phyloP scores from a whole-genome alignment of 345 rosid genomes.

The Laguncularia racemosa region DNA sequence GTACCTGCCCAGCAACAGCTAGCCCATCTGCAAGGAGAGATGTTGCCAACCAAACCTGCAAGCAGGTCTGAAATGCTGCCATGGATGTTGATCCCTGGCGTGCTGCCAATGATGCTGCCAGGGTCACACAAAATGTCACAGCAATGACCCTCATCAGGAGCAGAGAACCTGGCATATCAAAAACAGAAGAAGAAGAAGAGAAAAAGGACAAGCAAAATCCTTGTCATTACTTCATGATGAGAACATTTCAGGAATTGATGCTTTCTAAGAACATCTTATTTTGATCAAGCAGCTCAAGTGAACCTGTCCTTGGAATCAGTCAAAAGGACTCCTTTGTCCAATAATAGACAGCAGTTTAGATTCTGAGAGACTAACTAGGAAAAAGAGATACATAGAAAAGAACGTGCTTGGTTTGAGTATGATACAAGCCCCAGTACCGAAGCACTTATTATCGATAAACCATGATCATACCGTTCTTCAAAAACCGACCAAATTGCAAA shows the following conservation, averaged over 20 bases:
- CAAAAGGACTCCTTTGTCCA: too few relatives aligned
- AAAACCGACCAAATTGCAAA: slow-evolving; percentile 28
- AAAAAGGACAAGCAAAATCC: background rate
- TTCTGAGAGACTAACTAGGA: too few relatives aligned
- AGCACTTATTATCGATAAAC: background rate
- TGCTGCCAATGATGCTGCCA: slow-evolving; percentile 89
- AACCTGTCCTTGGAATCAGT: too few relatives aligned
- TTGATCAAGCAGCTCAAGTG: too few relatives aligned
- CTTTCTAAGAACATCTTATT: too few relatives aligned
- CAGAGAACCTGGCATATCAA: slow-evolving; percentile 44
- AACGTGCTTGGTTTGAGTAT: too few relatives aligned
- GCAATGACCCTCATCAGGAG: slow-evolving; percentile 70
- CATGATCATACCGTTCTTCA: slow-evolving; percentile 31
- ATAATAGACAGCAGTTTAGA: too few relatives aligned
- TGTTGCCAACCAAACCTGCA: slow-evolving; percentile 89
- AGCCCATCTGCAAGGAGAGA: slow-evolving; percentile 89
- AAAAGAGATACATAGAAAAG: too few relatives aligned
- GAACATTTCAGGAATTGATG: too few relatives aligned
- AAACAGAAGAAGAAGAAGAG: background rate
- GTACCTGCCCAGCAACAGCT: slow-evolving; percentile 93
- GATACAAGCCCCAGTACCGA: too few relatives aligned
- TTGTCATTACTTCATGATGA: background rate
- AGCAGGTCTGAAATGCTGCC: slow-evolving; percentile 97
- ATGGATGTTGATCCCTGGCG: slow-evolving; percentile 63
- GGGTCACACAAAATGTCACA: slow-evolving; percentile 81